These are phyloP conservation scores for Calonectria pauciramosa DNA, from an alignment of 2,329 filamentous ascomycete species.

Conservation along the genomic window DNA sequence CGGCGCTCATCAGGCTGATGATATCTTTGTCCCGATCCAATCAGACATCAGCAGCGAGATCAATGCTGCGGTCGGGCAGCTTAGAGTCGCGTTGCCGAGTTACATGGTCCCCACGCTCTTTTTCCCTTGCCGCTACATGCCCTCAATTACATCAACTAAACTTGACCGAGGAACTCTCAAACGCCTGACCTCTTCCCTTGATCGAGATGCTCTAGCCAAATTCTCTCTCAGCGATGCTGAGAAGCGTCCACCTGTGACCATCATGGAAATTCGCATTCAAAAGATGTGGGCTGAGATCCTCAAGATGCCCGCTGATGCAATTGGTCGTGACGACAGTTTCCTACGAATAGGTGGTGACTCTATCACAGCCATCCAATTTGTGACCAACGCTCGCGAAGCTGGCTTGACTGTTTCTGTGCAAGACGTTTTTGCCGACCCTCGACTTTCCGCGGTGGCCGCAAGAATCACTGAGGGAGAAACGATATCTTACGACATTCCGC, in stretches of 20 bases:
- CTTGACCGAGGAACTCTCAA: constrained; percentile 30
- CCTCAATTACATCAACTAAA: constrained; percentile 33
- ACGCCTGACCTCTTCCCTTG: constrained; percentile 14
- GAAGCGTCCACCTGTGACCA: neutral
- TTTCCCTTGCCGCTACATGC: constrained; percentile 30
- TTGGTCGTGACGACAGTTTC: constrained; percentile 27
- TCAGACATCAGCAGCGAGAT: neutral
- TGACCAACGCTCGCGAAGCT: constrained; percentile 16
- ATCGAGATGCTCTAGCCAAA: constrained; percentile 10
- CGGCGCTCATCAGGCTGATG: neutral
- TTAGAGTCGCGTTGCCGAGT: constrained; percentile 20
- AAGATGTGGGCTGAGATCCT: constrained; percentile 47
- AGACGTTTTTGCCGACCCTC: constrained; percentile 22
- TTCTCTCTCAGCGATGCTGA: neutral
- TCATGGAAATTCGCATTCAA: constrained; percentile 31
- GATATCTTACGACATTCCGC: neutral
- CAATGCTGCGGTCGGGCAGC: neutral
- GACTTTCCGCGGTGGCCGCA: neutral
- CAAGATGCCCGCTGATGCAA: constrained; percentile 45
- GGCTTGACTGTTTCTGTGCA: constrained; percentile 19
- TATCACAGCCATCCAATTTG: constrained; percentile 44
- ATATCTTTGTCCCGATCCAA: neutral
- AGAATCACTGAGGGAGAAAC: neutral
- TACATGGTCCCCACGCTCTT: constrained; percentile 39
- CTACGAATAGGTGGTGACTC: constrained; percentile 34